Evolutionary conservation across 768 basidiomycete genomes (phyloP).

Genomic region (Termitomyces sp.): DNA sequence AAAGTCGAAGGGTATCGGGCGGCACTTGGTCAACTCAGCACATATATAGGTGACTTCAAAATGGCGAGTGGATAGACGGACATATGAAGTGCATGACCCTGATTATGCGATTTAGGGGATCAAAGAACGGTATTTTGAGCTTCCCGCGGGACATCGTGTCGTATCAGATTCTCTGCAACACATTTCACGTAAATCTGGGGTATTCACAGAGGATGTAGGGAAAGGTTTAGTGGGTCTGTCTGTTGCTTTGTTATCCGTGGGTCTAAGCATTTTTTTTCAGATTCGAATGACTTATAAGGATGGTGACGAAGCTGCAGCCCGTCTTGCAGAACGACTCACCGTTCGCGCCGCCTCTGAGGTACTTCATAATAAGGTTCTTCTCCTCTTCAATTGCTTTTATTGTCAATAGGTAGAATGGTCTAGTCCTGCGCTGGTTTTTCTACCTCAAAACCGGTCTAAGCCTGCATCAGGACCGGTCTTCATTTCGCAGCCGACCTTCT

Average conservation of each 20-base stretch:
- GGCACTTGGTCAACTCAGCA: constrained; percentile 40
- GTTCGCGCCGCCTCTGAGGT: constrained; percentile 52
- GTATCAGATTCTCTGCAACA: constrained; percentile 44
- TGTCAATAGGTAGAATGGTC: constrained; percentile 6
- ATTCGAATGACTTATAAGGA: constrained; percentile 49
- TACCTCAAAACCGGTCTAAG: constrained; percentile 14
- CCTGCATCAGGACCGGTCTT: constrained; percentile 18
- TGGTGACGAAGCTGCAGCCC: constrained; percentile 28
- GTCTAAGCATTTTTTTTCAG: constrained; percentile 26
- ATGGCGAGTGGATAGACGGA: constrained; percentile 30
- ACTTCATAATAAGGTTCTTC: constrained; percentile 7
- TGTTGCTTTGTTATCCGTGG: not conserved
- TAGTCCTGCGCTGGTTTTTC: constrained; percentile 11
- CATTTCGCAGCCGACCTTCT: constrained; percentile 38
- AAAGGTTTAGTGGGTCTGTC: constrained; percentile 36
- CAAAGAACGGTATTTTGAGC: constrained; percentile 26
- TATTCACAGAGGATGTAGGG: constrained; percentile 51
- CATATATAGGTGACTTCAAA: constrained; percentile 43
- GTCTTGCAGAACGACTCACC: constrained; percentile 45
- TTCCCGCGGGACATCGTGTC: constrained; percentile 42
- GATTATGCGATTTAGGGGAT: constrained; percentile 30
- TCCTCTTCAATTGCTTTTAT: not conserved
- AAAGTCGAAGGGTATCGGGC: constrained; percentile 53
- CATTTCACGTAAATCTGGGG: constrained; percentile 66
- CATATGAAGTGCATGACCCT: not conserved